Base-by-base conservation (phyloP, 768 basidiomycete species). In the Kwoniella bestiolae region DNA sequence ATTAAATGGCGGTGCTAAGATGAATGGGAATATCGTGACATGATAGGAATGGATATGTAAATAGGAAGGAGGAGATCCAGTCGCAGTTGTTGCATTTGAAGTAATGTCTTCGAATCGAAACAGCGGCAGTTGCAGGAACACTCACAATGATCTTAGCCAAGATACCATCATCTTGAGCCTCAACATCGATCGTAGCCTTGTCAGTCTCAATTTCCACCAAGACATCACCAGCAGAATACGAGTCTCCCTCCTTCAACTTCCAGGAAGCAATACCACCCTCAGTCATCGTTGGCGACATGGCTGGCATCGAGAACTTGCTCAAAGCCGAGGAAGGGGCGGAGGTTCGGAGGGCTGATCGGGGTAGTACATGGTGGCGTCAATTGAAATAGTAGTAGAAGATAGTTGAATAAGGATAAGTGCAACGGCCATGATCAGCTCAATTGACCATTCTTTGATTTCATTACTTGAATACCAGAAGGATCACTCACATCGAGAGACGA, bases 251-350 rank as follows among this genome's bases (percentile, higher is more conserved):
- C 82, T 90, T 89, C 84, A 91, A 90, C 86, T 98, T 98, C 94
- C 96, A 99, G 32, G 86, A 86, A 50, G 95, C 91, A 80, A 99
- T 96, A 69, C 95, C 96, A 68, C 96, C 96, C 84, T 98, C 96
- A 3, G 94, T 94, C 96, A 99, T 99, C 63, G 96, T 99, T 32
- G 96, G 96, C 68, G 92, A 95, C 95, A 98, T 99, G 73, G 96
- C 94, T 63, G 94, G 94, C 92, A 96, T 94, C 69, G 88, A 85
- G 84, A 97, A 94, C 80, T 88, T 91, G 66, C 90, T 84, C 72
- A 98, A 86, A 41, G 90, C 94, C 83, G 85, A 83, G 73, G 90
- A 84, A 67, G 87, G 86, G 60, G 89, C 86, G 31, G 94, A 94
- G 75, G 86, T 86, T 84, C 94, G 91, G 59, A 97, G 84, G 76